These are phyloP conservation scores for Globisporangium nagaii DNA, from an alignment of 352 stramenopile species.

Conservation along the genomic window DNA sequence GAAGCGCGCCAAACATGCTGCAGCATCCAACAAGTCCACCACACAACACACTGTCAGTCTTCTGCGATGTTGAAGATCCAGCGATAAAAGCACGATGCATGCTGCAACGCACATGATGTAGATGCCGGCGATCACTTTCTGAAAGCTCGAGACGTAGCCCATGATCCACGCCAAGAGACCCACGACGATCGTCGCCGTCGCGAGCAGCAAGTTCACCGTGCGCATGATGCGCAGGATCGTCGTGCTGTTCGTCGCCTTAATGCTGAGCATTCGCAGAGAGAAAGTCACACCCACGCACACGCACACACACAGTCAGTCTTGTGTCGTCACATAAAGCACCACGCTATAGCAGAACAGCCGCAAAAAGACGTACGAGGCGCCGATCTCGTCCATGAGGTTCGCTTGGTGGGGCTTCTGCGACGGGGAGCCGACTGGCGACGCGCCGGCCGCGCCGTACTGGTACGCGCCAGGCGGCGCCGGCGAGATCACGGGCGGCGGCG, in stretches of 20 bases:
- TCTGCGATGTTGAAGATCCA: too few relatives aligned
- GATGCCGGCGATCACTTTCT: constrained; percentile 79
- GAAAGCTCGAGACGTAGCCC: constrained; percentile 67
- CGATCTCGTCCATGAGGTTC: constrained; percentile 86
- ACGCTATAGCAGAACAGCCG: neutral
- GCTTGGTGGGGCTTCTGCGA: constrained; percentile 18
- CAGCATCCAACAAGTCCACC: constrained; percentile 5
- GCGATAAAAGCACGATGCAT: neutral
- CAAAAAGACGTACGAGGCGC: constrained; percentile 30
- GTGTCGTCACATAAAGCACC: neutral
- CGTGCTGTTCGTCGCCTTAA: constrained; percentile 79
- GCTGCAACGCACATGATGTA: constrained; percentile 76
- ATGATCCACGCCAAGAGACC: constrained; percentile 80
- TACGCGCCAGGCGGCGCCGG: constrained; percentile 24
- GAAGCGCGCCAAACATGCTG: constrained; percentile 74
- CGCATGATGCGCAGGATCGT: constrained; percentile 82
- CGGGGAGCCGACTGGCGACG: constrained; percentile 9
- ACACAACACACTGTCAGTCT: neutral
- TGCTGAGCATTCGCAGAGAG: constrained; percentile 14
- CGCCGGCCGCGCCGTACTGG: constrained; percentile 18
- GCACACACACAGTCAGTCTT: neutral
- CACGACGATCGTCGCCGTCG: constrained; percentile 56
- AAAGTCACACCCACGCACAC: neutral
- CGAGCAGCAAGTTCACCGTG: constrained; percentile 69
- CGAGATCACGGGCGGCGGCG: constrained; percentile 29